These are phyloP conservation scores for Tetrahymena thermophila DNA, from an alignment of 73 alveolate species.

Conservation along the genomic window DNA sequence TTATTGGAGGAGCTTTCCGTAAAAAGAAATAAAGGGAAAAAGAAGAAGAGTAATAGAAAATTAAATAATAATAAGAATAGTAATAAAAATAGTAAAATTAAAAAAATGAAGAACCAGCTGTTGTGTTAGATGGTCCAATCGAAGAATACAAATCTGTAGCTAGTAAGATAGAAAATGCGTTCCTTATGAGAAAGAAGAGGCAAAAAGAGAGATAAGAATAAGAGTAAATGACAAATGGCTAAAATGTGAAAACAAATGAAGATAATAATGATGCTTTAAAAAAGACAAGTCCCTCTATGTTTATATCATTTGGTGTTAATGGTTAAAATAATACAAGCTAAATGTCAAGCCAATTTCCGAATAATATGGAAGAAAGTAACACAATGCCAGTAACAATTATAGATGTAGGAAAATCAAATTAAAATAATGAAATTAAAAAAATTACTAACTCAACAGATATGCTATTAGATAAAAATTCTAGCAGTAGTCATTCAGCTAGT, in stretches of 20 bases:
- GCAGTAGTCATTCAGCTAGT: neutral
- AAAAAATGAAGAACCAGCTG: neutral
- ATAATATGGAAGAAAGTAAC: neutral
- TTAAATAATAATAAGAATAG: neutral
- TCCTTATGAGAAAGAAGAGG: neutral
- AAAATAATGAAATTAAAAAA: neutral
- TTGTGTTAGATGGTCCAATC: neutral
- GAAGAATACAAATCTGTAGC: neutral
- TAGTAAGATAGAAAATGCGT: neutral
- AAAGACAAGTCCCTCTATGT: neutral
- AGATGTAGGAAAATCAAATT: neutral
- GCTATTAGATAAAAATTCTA: neutral
- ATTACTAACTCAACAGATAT: neutral
- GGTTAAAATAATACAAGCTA: neutral
- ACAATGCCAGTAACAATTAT: neutral
- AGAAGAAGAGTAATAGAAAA: neutral
- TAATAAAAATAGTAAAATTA: neutral
- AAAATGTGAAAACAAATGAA: neutral
- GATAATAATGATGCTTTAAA: neutral
- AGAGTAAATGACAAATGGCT: neutral
- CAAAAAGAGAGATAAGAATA: neutral
- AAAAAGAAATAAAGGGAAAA: neutral
- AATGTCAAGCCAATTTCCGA: neutral
- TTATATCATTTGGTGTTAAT: neutral
- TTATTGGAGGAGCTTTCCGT: neutral